Evolutionary conservation across 1,139 yeast species (phyloP), one percentile per base, ranked within the genome.

Genomic region (Yamadazyma atmosphaerica): DNA sequence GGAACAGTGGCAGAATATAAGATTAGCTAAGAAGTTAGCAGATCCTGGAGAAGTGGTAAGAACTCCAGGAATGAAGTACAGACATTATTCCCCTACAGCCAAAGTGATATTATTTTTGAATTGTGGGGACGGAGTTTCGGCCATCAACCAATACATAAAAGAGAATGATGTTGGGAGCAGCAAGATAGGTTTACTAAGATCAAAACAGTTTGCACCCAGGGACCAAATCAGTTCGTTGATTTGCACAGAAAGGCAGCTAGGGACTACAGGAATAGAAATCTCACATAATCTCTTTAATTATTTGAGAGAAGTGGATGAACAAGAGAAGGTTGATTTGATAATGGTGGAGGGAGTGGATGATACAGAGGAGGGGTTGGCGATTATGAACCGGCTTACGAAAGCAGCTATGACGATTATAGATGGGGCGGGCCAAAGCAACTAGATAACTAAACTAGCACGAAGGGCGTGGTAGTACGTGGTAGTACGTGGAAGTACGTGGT

Each of bases 61-160:
- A 49, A 92, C 98, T 0, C 98, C 98, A 0, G 98, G 98, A 0
- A 92, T 92, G 98, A 92, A 92, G 56, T 92, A 92, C 58, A 81
- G 87, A 50, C 98, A 92, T 60, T 92, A 92, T 60, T 86, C 97
- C 0, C 98, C 98, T 2, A 74, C 76, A 2, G 96, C 97, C 0
- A 79, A 77, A 43, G 97, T 92, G 5, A 70, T 86, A 0, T 61
- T 90, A n/a, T 81, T 88, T 46, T 63, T 72, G 10, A 74, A 68
- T 30, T 70, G 78, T 47, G 72, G 68, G 0, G 71, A 77, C 45
- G 82, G 83, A 0, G 41, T 38, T 3, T 39, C 42, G 0, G 68
- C 66, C 0, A 49, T 71, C 2, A 36, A 44, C 5, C 39, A 55
- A 9, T 74, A 64, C 40, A 42, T 68, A 13, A 26, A 41, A 1